These are phyloP conservation scores for Rosa chinensis DNA, from an alignment of 306 rosid species.

Conservation along the genomic window DNA sequence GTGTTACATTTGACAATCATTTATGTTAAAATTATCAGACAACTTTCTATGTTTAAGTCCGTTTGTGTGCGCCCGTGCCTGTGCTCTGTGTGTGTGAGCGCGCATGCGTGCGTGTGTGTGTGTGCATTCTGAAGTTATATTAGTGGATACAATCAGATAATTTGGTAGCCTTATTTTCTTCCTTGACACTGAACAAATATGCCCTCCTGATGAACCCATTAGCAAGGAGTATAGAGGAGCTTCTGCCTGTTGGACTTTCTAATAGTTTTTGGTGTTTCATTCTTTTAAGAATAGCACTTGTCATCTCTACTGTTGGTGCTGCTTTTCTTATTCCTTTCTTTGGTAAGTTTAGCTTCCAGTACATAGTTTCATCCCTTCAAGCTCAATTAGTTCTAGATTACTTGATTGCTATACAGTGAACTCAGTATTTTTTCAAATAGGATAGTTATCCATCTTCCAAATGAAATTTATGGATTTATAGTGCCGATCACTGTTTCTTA, in stretches of 20 bases:
- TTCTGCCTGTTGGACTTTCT: slow-evolving; percentile 53
- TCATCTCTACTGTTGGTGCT: slow-evolving; percentile 57
- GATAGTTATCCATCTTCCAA: neutral
- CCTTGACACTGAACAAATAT: slow-evolving; percentile 61
- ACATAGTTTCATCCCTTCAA: neutral
- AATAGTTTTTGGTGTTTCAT: slow-evolving; percentile 55
- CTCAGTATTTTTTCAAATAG: neutral
- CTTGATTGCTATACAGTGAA: neutral
- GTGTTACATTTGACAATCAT: slow-evolving; percentile 10
- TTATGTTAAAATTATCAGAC: no score
- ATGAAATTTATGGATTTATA: neutral
- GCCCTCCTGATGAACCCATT: slow-evolving; percentile 79
- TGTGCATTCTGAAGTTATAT: neutral
- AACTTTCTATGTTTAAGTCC: no score
- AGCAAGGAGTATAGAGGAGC: slow-evolving; percentile 81
- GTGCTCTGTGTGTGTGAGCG: no score
- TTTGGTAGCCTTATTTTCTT: slow-evolving; percentile 20
- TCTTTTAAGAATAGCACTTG: slow-evolving; percentile 62
- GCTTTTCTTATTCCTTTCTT: slow-evolving; percentile 81
- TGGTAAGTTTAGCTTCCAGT: slow-evolving; percentile 44
- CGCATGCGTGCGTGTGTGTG: no score
- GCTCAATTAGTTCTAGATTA: neutral
- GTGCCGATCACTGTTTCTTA: neutral
- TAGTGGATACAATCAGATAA: slow-evolving; percentile 12
- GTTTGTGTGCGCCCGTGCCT: no score